Evolutionary conservation across 768 basidiomycete species (phyloP).

Genomic region (Clitopilus passeckerianus): DNA sequence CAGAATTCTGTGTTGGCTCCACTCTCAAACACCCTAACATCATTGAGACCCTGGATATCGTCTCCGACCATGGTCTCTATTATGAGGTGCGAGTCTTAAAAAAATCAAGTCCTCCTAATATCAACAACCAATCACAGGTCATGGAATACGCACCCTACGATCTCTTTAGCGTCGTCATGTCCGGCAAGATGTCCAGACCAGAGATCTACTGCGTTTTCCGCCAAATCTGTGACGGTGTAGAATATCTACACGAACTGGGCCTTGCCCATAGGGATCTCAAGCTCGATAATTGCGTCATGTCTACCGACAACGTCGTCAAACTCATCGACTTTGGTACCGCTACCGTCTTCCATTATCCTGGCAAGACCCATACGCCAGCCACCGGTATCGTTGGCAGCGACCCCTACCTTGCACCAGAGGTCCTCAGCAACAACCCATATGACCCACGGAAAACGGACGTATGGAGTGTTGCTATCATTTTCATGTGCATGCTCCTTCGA

Average conservation of each 20-base stretch:
- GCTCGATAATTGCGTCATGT: conserved; percentile 99
- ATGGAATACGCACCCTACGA: conserved; percentile 99
- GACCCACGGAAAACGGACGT: conserved; percentile 98
- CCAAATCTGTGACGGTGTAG: conserved; percentile 96
- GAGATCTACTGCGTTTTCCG: conserved; percentile 99
- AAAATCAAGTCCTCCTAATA: conserved; percentile 8
- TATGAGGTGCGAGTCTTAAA: conserved; percentile 82
- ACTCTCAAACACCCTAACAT: conserved; percentile 93
- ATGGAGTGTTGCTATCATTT: conserved; percentile 97
- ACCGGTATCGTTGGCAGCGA: conserved; percentile 95
- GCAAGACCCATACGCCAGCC: conserved; percentile 74
- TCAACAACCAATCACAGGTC: conserved; percentile 46
- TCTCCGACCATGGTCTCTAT: conserved; percentile 95
- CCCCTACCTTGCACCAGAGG: conserved; percentile 97
- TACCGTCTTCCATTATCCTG: conserved; percentile 99
- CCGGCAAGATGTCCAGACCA: conserved; percentile 95
- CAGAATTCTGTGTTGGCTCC: conserved; percentile 96
- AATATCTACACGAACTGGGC: conserved; percentile 96
- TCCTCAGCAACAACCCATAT: conserved; percentile 73
- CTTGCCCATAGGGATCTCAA: conserved; percentile 98
- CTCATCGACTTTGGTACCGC: conserved; percentile 99
- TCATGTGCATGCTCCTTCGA: conserved; percentile 97
- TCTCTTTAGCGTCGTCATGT: conserved; percentile 99
- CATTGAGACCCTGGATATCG: conserved; percentile 97
- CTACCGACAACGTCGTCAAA: conserved; percentile 90